Base-by-base conservation (phyloP, 2,329 filamentous ascomycete genomes). In the Penicillium sp. region DNA sequence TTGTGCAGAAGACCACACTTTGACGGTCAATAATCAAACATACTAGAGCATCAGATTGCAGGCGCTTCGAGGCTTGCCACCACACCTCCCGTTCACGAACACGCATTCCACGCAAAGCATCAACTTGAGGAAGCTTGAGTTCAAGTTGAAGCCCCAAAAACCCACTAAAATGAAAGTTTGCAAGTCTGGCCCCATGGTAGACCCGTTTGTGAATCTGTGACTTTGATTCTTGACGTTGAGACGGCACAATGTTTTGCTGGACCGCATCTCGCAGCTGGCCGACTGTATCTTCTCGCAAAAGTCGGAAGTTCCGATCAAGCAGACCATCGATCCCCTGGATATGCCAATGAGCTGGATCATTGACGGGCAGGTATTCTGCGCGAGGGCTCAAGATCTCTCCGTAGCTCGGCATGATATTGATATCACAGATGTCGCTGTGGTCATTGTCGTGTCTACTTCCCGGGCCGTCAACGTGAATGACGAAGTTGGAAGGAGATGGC, bases 361-460 rank as follows among this genome's bases (percentile, higher is more conserved):
- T 59, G 8, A 48, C 47, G 1, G 63, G 63, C 13, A 65, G 47
- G 37, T 63, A 66, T 22, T 62, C 58, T 0, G 50, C 32, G 2
- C 53, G 45, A 9, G 35, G n/a, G 3, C 42, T 52, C 22, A 36
- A 18, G 30, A 66, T 65, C 35, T 67, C 64, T 15, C 62, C 45
- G 2, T 50, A 47, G 1, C 57, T 66, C 1, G 64, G 64, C 45
- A 67, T 51, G 28, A 67, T 60, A 10, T 47, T 41, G 16, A 67
- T 61, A 0, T 51, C 35, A 27, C 50, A 50, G 27, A 64, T 62
- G 32, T 65, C 50, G 3, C 39, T 30, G 30, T 59, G 42, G 38
- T 67, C 64, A 40, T 67, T 67, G 23, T 66, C 52, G 36, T 67
- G 64, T 8, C 64, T 50, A 1, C 54, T 55, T 1, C 61, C 59